Evolutionary conservation across 805 yeast species (phyloP), one percentile per base, ranked within the genome.

Genomic region (Metschnikowia sp.): DNA sequence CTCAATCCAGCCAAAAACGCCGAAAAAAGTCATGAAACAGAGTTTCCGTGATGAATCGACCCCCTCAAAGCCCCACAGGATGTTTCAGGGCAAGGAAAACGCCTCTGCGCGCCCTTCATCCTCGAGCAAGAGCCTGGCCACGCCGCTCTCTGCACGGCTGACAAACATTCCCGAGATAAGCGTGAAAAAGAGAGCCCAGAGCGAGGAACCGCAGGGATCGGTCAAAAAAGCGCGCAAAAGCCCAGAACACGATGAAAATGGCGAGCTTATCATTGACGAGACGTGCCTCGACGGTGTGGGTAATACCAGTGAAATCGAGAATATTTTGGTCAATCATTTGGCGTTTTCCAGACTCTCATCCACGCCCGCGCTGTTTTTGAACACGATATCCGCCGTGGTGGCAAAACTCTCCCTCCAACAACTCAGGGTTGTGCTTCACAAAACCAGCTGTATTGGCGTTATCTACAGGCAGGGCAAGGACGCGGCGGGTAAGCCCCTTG

Each of bases 401-500:
- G 70, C 78, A 6, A 63, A 67, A 6, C 59, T 85, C 38, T 56
- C 76, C 4, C 67, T 74, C 32, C 64, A 69, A 30, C 72, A 73
- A 48, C 65, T 81, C 11, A 71, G 79, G 39, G 62, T 62, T 15
- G 60, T 81, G 8, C 71, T 83, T 38, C 65, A 68, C 43, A 61
- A 65, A 38, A 68, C 81, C 34, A 58, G 66, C 5, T 85, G 92
- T 58, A 77, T 92, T 49, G 98, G 98, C n/a, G 85, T 86, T 10
- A 91, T 94, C 50, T 79, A 82, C 59, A 84, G 98, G 65, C 76
- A 78, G 49, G 97, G 97, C 41, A 91, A 90, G 64, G 99, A 94
- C 66, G 97, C 98, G 3, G 95, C 97, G 2, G 99, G 98, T 10
- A 89, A 90, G 64, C 88, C 87, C 3, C 74, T 94, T 52, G 98